Conservation (phyloP, 805 yeast genomes). For the Lipomyces sp. region DNA sequence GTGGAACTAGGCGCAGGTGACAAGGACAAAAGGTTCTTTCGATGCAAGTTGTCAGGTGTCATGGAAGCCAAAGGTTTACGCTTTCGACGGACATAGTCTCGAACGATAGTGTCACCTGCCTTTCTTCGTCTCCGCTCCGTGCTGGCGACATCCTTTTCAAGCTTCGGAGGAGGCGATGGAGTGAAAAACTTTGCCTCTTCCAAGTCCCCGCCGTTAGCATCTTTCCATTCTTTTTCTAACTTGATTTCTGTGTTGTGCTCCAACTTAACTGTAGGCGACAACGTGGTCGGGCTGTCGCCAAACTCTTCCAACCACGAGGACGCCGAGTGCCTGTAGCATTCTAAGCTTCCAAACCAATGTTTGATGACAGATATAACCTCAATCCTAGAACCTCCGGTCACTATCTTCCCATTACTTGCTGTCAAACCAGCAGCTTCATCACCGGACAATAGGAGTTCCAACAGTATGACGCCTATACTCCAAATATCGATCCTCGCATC, state of each 20-base stretch:
- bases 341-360: slow-evolving; percentile 23
- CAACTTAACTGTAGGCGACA: neutral
- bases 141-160: neutral
- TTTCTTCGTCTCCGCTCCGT: slow-evolving; percentile 5
- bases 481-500: slow-evolving; percentile 39
- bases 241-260: neutral
- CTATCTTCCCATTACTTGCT: slow-evolving; percentile 13
- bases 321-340: slow-evolving; percentile 14
- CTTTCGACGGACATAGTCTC: slow-evolving; percentile 10
- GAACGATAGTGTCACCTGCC: neutral
- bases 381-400: slow-evolving; percentile 17
- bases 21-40: neutral
- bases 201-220: neutral
- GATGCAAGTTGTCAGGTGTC: neutral
- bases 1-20: neutral
- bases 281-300: neutral
- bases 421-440: neutral
- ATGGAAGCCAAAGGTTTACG: neutral
- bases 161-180: slow-evolving; percentile 3
- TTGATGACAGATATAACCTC: slow-evolving; percentile 7
- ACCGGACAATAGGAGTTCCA: slow-evolving; percentile 34
- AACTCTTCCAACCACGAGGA: slow-evolving; percentile 6
- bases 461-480: slow-evolving; percentile 40
- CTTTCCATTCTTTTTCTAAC: neutral
- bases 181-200: neutral